Conservation (phyloP, 192 early-diverging fungal genomes). For the Paraglomus occultum region DNA sequence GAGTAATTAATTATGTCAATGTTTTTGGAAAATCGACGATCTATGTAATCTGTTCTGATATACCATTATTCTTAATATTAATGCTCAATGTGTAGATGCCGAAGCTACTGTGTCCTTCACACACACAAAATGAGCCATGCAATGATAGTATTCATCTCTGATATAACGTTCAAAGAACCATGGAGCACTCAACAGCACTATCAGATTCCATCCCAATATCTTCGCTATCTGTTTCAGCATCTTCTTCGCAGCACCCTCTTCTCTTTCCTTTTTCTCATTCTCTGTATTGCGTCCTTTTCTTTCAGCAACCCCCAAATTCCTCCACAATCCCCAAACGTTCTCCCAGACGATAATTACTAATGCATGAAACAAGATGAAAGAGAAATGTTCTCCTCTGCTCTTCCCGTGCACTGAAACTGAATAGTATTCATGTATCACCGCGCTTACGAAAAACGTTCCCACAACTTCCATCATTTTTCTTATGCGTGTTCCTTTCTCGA, state of each 20-base stretch:
- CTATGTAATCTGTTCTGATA: too few relatives aligned
- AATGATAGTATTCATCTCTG: background rate
- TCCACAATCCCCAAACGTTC: background rate
- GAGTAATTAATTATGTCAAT: too few relatives aligned
- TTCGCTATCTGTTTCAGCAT: too few relatives aligned
- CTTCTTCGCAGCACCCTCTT: too few relatives aligned
- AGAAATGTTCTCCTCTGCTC: conserved; percentile 5
- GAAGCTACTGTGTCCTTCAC: too few relatives aligned
- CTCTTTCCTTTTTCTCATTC: too few relatives aligned
- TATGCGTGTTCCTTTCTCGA: background rate
- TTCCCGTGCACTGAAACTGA: background rate
- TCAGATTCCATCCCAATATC: conserved; percentile 3
- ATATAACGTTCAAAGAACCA: conserved; percentile 18
- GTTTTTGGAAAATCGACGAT: too few relatives aligned
- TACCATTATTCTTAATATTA: too few relatives aligned
- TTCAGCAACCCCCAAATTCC: background rate
- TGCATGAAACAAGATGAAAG: conserved; percentile 8
- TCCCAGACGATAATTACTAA: background rate
- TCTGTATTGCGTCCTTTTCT: too few relatives aligned
- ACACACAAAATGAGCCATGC: conserved; percentile 2
- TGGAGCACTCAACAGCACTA: background rate
- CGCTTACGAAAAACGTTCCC: background rate
- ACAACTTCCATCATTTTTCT: background rate
- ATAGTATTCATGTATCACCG: conserved; percentile 9
- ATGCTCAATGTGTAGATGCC: too few relatives aligned